Evolutionary conservation across 2,329 filamentous ascomycete genomes (phyloP).

Genomic region (Colletotrichum spinosum): DNA sequence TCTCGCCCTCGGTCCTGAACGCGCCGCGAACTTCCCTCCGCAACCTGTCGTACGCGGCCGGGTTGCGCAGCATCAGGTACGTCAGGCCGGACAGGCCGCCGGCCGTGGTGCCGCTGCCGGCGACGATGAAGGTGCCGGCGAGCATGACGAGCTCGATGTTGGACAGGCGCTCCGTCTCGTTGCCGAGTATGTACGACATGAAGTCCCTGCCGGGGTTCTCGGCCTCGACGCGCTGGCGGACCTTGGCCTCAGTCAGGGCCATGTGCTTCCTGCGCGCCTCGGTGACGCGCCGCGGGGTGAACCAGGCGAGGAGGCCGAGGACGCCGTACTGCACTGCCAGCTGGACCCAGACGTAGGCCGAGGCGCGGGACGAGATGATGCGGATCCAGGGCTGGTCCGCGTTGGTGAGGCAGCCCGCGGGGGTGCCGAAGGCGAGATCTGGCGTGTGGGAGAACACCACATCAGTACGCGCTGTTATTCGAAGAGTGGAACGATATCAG

Average conservation of each 20-base stretch:
- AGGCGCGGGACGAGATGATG: slow-evolving; percentile 5
- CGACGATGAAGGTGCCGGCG: slow-evolving; percentile 19
- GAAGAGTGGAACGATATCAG: neutral
- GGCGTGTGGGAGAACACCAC: neutral
- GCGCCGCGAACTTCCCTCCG: neutral
- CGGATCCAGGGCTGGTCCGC: slow-evolving; percentile 19
- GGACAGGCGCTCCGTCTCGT: slow-evolving; percentile 3
- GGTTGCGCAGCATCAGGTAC: slow-evolving; percentile 10
- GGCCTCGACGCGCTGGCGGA: slow-evolving; percentile 16
- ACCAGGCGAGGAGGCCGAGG: slow-evolving; percentile 2
- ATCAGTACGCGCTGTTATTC: too few relatives aligned
- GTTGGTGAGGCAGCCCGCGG: slow-evolving; percentile 16
- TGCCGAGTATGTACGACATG: slow-evolving; percentile 21
- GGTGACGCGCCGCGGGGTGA: slow-evolving; percentile 14
- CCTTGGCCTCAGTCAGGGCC: slow-evolving; percentile 14
- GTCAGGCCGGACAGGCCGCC: slow-evolving; percentile 13
- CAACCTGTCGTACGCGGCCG: slow-evolving; percentile 4
- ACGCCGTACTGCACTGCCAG: slow-evolving; percentile 21
- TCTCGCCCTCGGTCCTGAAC: slow-evolving; percentile 7
- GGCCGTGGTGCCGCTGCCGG: slow-evolving; percentile 16
- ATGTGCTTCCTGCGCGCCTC: slow-evolving; percentile 9
- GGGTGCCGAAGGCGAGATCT: slow-evolving; percentile 16
- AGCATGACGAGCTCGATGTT: slow-evolving; percentile 15
- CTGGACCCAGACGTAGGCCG: slow-evolving; percentile 16
- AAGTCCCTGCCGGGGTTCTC: slow-evolving; percentile 18